A percentile compares a stretch with the other conserved stretches of the same genome.
Evolutionary conservation across 331 rosid species (phyloP).

Genomic region (Malus hybrid): DNA sequence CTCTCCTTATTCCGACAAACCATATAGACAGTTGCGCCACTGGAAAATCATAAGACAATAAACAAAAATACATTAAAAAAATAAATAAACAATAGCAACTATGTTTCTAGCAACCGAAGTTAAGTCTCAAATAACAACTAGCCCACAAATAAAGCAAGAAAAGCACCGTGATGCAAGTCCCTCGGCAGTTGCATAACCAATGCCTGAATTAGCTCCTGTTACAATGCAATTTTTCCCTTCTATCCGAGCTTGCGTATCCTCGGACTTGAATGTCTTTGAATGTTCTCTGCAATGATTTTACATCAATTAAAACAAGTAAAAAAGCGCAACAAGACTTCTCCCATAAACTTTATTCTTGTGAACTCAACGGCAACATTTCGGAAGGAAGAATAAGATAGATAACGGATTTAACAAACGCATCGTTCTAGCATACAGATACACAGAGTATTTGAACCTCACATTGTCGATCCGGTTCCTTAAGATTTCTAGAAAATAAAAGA

Average conservation of each 20-base stretch:
- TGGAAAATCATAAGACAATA: slow-evolving; percentile 10
- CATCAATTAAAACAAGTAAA: not conserved
- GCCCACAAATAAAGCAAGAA: slow-evolving; percentile 5
- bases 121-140: not conserved
- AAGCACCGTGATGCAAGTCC: slow-evolving; percentile 77
- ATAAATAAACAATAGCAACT: not conserved
- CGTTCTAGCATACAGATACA: not conserved
- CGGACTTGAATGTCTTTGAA: slow-evolving; percentile 66
- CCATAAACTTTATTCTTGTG: not conserved
- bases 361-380: not conserved
- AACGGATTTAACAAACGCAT: not conserved
- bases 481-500: not conserved
- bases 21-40: slow-evolving; percentile 81
- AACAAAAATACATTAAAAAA: too few species aligned
- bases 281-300: slow-evolving; percentile 45
- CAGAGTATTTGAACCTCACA: not conserved
- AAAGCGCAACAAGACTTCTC: too few species aligned
- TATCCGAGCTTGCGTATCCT: slow-evolving; percentile 45
- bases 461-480: not conserved
- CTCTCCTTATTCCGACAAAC: slow-evolving; percentile 83
- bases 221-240: slow-evolving; percentile 80
- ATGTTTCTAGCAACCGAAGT: not conserved
- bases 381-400: not conserved
- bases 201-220: slow-evolving; percentile 96
- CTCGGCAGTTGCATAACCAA: slow-evolving; percentile 79